phyloP scores from a whole-genome alignment of 2,329 filamentous ascomycete genomes.

The Talaromyces atroroseus region DNA sequence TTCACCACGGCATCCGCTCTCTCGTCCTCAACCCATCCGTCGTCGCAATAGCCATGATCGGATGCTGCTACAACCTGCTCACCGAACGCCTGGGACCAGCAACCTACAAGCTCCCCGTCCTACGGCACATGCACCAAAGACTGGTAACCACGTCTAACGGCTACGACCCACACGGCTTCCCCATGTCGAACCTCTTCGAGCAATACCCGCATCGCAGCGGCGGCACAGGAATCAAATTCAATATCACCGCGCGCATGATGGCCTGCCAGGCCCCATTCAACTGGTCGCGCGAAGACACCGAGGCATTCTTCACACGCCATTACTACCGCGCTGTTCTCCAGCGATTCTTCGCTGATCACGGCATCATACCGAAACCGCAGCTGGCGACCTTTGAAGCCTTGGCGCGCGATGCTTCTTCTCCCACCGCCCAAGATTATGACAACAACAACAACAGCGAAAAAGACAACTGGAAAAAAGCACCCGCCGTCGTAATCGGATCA shows the following conservation, averaged over 20 bases:
- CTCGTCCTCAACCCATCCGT: slow-evolving; percentile 78
- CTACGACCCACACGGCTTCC: slow-evolving; percentile 87
- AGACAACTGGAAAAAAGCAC: slow-evolving; percentile 48
- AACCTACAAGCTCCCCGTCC: slow-evolving; percentile 74
- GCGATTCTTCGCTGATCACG: slow-evolving; percentile 81
- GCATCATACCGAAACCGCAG: slow-evolving; percentile 60
- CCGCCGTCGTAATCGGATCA: slow-evolving; percentile 77
- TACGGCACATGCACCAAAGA: slow-evolving; percentile 68
- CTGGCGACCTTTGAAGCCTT: slow-evolving; percentile 25
- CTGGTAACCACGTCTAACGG: slow-evolving; percentile 62
- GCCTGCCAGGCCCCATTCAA: slow-evolving; percentile 92
- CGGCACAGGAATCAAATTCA: slow-evolving; percentile 66
- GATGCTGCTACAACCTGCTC: slow-evolving; percentile 95
- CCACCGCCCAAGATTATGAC: background rate
- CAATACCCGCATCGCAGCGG: slow-evolving; percentile 49
- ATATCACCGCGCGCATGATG: slow-evolving; percentile 98
- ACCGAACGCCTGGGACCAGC: slow-evolving; percentile 84
- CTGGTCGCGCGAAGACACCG: slow-evolving; percentile 77
- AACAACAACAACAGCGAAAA: background rate
- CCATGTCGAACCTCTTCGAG: slow-evolving; percentile 71
- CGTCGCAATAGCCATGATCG: slow-evolving; percentile 87
- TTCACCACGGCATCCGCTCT: slow-evolving; percentile 86
- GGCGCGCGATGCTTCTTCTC: background rate
- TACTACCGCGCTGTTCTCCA: slow-evolving; percentile 89
- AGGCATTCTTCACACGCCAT: slow-evolving; percentile 84